Evolutionary conservation across 2,329 filamentous ascomycete species (phyloP), one percentile per base, ranked within the genome.

Genomic region (Colletotrichum eleusines): DNA sequence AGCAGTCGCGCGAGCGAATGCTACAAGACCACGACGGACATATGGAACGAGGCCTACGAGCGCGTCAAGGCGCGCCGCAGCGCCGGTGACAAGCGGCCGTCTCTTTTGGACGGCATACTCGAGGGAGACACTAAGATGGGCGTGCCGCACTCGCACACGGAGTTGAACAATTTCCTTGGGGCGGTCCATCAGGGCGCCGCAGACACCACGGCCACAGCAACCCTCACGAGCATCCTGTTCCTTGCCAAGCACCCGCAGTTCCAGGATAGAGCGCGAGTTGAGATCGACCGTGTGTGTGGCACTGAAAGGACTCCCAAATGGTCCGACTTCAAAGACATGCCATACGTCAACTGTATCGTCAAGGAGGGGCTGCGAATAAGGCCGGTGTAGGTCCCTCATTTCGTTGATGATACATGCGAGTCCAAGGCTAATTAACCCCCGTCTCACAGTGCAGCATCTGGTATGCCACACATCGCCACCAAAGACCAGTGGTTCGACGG

Each of bases 341-440:
- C 83, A 0, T 85, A 84, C 69, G 75, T 85, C 9, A 75, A 77
- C 23, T 79, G 78, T 59, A 76, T 81, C 16, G 75, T 85, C 67
- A 84, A 85, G 58, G 84, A 86, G 72, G 74, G 74, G 5, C 73
- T 82, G 46, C 77, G 84, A 0, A 84, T 84, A 81, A 78, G 83
- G 33, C 81, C 83, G 0, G 76, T 80, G 68, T 71, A 31, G 38
- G 68, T 46, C 18, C 1, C 11, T 23, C 3, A 18, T 18, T 23
- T 6, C 9, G 28, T 16, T 18, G 14, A 7, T 14, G 11, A 46
- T 51, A 16, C 2, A 3, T 26, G 26, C 2, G 23, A 8, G 5
- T 33, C 6, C 18, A 28, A 11, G 28, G 20, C 53, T 40, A 23
- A 33, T 12, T 23, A 42, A n/a, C n/a, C 8, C 12, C 23, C 1